Base-by-base conservation (phyloP, 257 asterid genomes). In the Rubia yunnanensis region DNA sequence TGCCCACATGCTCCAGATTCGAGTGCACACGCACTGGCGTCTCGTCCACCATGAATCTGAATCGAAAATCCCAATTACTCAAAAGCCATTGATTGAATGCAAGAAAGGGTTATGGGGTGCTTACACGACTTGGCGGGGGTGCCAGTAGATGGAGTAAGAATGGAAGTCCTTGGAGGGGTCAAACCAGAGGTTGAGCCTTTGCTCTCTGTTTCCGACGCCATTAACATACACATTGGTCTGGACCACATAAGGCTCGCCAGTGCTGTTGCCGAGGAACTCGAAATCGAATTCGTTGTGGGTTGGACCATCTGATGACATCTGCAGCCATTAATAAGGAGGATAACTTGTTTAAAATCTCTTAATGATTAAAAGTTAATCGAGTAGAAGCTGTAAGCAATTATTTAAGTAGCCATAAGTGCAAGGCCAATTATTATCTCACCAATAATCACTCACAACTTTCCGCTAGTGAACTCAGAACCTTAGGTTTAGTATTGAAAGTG, bases 301-400 rank as follows among this genome's bases (percentile, higher is more conserved):
- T 46, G 88, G 78, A 8, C 98, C 98, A 0, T 91, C 96, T 1
- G 98, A 91, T 64, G 98, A 91, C 98, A 91, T 91, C 98, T 91
- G 80, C 72, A 52, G 3, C 27, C 56, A 49, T 49, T 49, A 49
- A 49, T 6, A 22, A 1, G 1, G 3, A 26, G n/a, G 1, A 54
- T 5, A 28, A 31, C 4, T 1, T 28, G 9, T 46, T 52, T 24
- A 2, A 66, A 0, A 14, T 32, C 17, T 11, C 17, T 10, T 7
- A 35, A 66, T 67, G 31, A 64, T 44, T 10, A 23, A 30, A 46
- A 46, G 68, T 48, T 26, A 28, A 17, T 28, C 58, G 27, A 1
- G n/a, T 7, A 26, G 23, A 44, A 44, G 57, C 50, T 54, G 57
- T 18, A 28, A 27, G 27, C 20, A 13, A 64, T 24, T 63, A 63